These are phyloP conservation scores for Zizania latifolia DNA, from an alignment of 176 grass and related monocot genomes.

Conservation along the genomic window DNA sequence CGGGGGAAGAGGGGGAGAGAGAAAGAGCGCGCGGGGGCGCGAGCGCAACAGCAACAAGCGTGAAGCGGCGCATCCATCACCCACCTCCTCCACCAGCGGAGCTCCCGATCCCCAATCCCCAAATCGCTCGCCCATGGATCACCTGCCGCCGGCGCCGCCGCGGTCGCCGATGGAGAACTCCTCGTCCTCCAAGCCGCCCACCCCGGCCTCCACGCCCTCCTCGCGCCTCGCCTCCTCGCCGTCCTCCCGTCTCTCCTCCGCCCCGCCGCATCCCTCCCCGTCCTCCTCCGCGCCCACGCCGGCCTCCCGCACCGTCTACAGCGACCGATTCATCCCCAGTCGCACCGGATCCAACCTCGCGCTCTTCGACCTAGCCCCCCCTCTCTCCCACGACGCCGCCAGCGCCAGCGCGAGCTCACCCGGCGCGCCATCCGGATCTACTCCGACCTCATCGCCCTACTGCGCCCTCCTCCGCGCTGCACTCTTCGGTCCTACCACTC, in stretches of 20 bases:
- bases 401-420: background rate
- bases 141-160: background rate
- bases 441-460: slow-evolving; percentile 52
- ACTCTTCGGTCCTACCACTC: slow-evolving; percentile 65
- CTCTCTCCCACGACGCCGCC: background rate
- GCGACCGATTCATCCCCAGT: slow-evolving; percentile 88
- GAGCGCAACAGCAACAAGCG: too few relatives aligned
- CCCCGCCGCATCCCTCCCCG: slow-evolving; percentile 29
- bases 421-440: slow-evolving; percentile 32
- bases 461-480: slow-evolving; percentile 66
- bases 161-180: slow-evolving; percentile 30
- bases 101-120: too few relatives aligned
- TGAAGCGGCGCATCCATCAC: background rate
- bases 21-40: slow-evolving; percentile 43
- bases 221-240: slow-evolving; percentile 1
- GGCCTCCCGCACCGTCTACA: slow-evolving; percentile 55
- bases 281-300: slow-evolving; percentile 33
- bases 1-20: slow-evolving; percentile 3
- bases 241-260: slow-evolving; percentile 6
- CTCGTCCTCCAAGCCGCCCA: slow-evolving; percentile 34
- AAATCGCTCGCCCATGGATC: slow-evolving; percentile 43
- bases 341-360: slow-evolving; percentile 76
- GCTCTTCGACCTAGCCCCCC: slow-evolving; percentile 54
- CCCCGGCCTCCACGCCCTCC: slow-evolving; percentile 1
- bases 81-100: too few relatives aligned